A percentile compares a stretch with the other conserved stretches of the same genome.
These are phyloP conservation scores for Primulina eburnea DNA, from an alignment of 257 asterid genomes.

Conservation along the genomic window DNA sequence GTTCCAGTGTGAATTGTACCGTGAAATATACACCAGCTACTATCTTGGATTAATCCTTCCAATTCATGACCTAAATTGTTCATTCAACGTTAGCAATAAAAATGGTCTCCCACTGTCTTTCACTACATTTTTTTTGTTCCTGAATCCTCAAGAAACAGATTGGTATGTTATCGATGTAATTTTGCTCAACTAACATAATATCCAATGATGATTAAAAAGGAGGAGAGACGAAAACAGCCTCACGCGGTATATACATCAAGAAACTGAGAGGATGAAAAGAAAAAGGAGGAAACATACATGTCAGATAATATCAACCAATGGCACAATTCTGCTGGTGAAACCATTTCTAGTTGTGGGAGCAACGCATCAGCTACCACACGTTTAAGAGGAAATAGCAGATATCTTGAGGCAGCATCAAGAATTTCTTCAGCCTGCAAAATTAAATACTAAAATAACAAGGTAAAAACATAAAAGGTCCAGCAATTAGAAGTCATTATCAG, in stretches of 20 bases:
- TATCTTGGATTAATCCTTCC: background rate
- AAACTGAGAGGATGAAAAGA: slow-evolving; percentile 11
- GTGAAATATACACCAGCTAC: background rate
- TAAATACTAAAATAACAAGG: slow-evolving; percentile 20
- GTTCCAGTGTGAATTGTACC: background rate
- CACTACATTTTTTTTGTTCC: background rate
- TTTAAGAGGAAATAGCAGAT: slow-evolving; percentile 86
- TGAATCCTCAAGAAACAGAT: background rate
- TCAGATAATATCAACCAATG: slow-evolving; percentile 87
- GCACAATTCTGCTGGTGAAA: slow-evolving; percentile 79
- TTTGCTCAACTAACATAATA: too few species aligned
- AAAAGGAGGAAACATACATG: slow-evolving; percentile 51
- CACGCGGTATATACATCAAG: background rate
- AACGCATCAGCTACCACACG: slow-evolving; percentile 95
- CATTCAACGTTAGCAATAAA: slow-evolving; percentile 10
- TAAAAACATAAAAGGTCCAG: slow-evolving; percentile 9
- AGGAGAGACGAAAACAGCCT: slow-evolving; percentile 6
- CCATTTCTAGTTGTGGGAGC: slow-evolving; percentile 77
- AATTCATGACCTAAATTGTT: background rate
- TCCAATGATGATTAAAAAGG: slow-evolving; percentile 4
- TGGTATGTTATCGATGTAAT: background rate
- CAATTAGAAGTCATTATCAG: background rate
- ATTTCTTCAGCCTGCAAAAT: slow-evolving; percentile 75
- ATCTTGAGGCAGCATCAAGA: slow-evolving; percentile 96
- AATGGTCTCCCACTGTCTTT: slow-evolving; percentile 4